A percentile compares a stretch with the other conserved stretches of the same genome.
These are phyloP conservation scores for Nephelium lappaceum DNA, from an alignment of 345 rosid species.

Conservation along the genomic window DNA sequence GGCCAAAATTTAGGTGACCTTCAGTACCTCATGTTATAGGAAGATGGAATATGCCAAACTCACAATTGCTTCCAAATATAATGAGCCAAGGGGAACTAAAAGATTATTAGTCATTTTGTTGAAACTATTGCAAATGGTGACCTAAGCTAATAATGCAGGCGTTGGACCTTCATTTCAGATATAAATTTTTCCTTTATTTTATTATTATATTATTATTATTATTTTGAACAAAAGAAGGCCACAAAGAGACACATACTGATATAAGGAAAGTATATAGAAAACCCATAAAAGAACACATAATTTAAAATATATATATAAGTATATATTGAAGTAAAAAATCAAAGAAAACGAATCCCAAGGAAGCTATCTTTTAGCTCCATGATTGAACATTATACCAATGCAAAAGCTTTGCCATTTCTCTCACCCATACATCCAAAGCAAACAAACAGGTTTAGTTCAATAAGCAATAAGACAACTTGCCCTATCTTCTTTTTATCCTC, in stretches of 20 bases:
- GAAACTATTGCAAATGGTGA: background rate
- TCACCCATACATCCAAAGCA: background rate
- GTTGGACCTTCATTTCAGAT: background rate
- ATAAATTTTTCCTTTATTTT: too few relatives aligned
- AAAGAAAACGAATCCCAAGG: background rate
- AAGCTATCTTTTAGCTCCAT: background rate
- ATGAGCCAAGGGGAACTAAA: background rate
- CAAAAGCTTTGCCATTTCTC: background rate
- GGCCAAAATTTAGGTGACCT: background rate
- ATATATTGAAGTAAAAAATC: too few relatives aligned
- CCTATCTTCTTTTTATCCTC: background rate
- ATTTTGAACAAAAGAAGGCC: too few relatives aligned
- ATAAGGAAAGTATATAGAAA: too few relatives aligned
- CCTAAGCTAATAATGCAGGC: background rate
- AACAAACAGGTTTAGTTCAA: background rate
- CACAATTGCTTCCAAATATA: background rate
- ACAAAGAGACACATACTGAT: too few relatives aligned
- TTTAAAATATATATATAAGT: too few relatives aligned
- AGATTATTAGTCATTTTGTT: background rate
- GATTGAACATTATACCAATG: background rate
- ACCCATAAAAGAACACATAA: background rate
- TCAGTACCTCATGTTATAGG: background rate
- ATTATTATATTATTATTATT: too few relatives aligned
- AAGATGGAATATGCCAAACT: background rate
- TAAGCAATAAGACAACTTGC: background rate